These are phyloP conservation scores for Botryotinia narcissicola DNA, from an alignment of 2,329 filamentous ascomycete genomes.

Conservation along the genomic window DNA sequence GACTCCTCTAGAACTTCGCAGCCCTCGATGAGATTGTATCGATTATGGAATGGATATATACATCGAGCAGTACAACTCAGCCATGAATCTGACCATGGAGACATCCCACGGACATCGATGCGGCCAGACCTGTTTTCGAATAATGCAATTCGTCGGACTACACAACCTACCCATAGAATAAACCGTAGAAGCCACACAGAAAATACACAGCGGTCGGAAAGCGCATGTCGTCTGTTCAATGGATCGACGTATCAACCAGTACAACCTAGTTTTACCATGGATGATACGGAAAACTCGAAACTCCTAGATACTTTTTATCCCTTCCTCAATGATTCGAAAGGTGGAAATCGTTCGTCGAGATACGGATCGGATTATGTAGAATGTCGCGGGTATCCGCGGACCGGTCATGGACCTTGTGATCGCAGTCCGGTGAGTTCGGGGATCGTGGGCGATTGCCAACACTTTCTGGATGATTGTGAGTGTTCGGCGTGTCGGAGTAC, in stretches of 20 bases:
- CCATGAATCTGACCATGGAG: neutral
- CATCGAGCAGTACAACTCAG: neutral
- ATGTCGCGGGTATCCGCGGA: conserved; percentile 33
- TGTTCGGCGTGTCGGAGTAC: conserved; percentile 32
- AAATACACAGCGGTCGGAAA: neutral
- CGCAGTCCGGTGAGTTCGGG: conserved; percentile 29
- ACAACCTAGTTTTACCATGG: neutral
- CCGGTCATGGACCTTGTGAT: conserved; percentile 28
- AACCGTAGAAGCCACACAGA: neutral
- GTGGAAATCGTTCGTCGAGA: neutral
- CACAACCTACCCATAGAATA: neutral
- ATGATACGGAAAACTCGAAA: neutral
- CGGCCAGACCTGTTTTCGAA: neutral
- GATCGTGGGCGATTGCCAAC: conserved; percentile 34
- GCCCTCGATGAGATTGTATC: neutral
- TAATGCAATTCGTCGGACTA: neutral
- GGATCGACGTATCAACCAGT: neutral
- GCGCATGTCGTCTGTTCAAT: neutral
- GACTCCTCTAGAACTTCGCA: neutral
- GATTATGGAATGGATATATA: neutral
- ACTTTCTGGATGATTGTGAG: conserved; percentile 35
- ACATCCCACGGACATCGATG: neutral
- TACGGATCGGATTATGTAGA: conserved; percentile 19
- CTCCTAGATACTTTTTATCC: neutral
- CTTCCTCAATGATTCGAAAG: neutral